These are phyloP conservation scores for Saraca asoca DNA, from an alignment of 331 rosid genomes.

Conservation along the genomic window DNA sequence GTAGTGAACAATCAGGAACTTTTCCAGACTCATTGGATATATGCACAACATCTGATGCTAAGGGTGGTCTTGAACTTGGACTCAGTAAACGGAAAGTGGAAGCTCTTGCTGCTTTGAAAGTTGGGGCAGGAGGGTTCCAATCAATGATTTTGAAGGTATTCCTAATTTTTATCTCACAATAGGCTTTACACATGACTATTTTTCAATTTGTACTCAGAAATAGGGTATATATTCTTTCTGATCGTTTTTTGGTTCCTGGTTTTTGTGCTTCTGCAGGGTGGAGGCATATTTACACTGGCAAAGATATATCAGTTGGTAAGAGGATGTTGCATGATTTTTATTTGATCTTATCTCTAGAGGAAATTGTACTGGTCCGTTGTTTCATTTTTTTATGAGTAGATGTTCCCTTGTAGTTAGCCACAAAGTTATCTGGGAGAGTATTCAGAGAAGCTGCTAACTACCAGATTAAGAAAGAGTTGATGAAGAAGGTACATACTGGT, in stretches of 20 bases:
- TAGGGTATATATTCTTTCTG: conserved; percentile 18
- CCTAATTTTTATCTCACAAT: neutral
- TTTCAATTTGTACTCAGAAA: conserved; percentile 14
- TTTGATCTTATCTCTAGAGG: conserved; percentile 18
- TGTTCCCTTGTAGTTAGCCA: conserved; percentile 56
- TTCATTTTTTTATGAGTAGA: conserved; percentile 32
- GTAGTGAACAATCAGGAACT: conserved; percentile 64
- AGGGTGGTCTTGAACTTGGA: conserved; percentile 67
- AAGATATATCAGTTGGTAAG: conserved; percentile 80
- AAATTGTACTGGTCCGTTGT: conserved; percentile 2
- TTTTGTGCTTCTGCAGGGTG: conserved; percentile 51
- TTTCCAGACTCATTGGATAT: conserved; percentile 38
- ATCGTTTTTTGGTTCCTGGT: neutral
- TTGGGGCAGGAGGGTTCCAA: conserved; percentile 59
- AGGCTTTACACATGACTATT: conserved; percentile 14
- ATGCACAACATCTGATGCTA: conserved; percentile 40
- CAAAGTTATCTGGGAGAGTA: conserved; percentile 78
- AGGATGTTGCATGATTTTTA: conserved; percentile 24
- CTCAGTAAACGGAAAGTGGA: conserved; percentile 74
- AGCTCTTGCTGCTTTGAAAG: conserved; percentile 55
- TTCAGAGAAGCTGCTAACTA: conserved; percentile 84
- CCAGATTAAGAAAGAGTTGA: conserved; percentile 78
- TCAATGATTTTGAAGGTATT: conserved; percentile 75
- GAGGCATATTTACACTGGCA: conserved; percentile 67
- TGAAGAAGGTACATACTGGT: conserved; percentile 62